Base-by-base conservation (phyloP, 2,329 filamentous ascomycete species). In the Alternaria hordeiaustralica region DNA sequence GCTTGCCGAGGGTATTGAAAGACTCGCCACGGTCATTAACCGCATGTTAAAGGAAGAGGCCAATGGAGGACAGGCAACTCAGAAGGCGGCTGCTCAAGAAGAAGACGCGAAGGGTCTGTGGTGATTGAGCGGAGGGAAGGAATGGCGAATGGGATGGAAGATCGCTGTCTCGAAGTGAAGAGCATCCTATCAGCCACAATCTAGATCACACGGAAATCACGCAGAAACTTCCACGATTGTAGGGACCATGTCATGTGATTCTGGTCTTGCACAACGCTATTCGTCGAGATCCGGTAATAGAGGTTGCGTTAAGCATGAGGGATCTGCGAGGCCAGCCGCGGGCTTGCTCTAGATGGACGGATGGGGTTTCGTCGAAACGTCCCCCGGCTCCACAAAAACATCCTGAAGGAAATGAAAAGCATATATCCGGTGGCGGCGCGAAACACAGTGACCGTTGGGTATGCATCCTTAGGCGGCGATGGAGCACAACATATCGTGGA, bases 1-100 rank as follows among this genome's bases (percentile, higher is more conserved):
- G 56, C 79, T 96, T 15, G 84, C 83, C 0, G 90, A 94, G 71
- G 92, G 91, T 0, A 85, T 95, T 7, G 79, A 83, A 74, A 87
- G 91, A 69, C 80, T 94, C 60, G 89, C 83, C 9, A 74, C 70
- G 1, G 84, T 89, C 20, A 79, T 86, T 51, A 69, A 74, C 65
- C 71, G 68, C 49, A 74, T 84, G 74, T 64, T 80, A 69, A 63
- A 74, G 64, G 75, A 72, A 36, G 64, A 77, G 47, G 65, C 70
- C 25, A 63, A 64, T 30, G 67, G 64, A 28, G 66, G 66, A 36
- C 63, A 62, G 41, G 66, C 62, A 30, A 47, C 50, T 47, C 30
- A 61, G 47, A 63, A 33, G 63, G 56, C 66, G 62, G 62, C 60
- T 61, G 61, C 65, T 12, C 67, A 62, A 46, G 64, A 63, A 60